Evolutionary conservation across 768 basidiomycete genomes (phyloP), one percentile per base, ranked within the genome.

Genomic region (Infundibulicybe gibba): DNA sequence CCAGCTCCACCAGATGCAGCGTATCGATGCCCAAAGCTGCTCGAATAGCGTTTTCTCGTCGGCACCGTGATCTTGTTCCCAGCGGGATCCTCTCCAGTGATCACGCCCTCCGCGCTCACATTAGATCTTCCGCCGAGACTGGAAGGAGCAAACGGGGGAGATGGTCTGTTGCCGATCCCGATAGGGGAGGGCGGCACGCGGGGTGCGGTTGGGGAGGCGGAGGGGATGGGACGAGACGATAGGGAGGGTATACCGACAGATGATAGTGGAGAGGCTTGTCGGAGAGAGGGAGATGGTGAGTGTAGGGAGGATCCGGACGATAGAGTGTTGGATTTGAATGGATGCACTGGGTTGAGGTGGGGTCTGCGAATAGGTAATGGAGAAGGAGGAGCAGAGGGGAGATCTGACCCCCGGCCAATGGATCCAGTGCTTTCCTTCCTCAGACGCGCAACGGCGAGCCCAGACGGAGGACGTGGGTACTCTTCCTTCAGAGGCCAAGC

Each of bases 1-100:
- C 72, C 66, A 1, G 70, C 25, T 25, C 25, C 25, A 25, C 62
- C 63, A 25, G 57, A 56, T 5, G 72, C 65, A 12, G 68, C 59
- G 59, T 87, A 87, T 38, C 88, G 75, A 61, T 90, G 81, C 9
- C 84, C 81, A 59, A 91, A 91, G 50, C 81, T 86, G 53, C 85
- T 87, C 39, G 84, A 86, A 66, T 89, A 91, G 6, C 86, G 70
- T 61, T 85, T 86, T 33, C 81, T 68, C 8, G 25, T 25, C 25
- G 25, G 25, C 25, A 21, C 44, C 55, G 11, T 55, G 52, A 6
- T 47, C 45, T 25, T 44, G 45, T 49, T 38, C 45, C 41, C 51
- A 44, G 21, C 43, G 39, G n/a, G 48, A n/a, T 31, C 44, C 48
- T 40, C 48, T 33, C 37, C 33, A 19, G 19, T 40, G 25, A 35